Base-by-base conservation (phyloP, 257 asterid genomes). In the Solanum tarijense region DNA sequence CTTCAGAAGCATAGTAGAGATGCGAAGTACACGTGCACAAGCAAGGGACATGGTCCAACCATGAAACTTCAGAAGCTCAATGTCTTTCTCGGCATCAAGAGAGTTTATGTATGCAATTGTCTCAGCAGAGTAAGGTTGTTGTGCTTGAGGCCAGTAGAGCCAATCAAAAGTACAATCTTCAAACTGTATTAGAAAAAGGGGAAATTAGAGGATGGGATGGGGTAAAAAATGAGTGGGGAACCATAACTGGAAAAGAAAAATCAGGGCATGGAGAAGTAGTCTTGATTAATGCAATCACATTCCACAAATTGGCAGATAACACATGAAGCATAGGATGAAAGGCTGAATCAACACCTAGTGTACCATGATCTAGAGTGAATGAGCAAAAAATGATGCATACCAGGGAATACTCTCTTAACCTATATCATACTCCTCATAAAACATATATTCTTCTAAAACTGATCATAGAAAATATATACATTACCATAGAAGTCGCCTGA, bases 61-160 rank as follows among this genome's bases (percentile, higher is more conserved):
- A 9, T 93, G 74, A 52, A 89, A 91, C 88, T 91, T 92, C 32
- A 95, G 88, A 87, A 94, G 92, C 48, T 93, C 92, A 14, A 94
- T 92, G 83, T 95, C 98, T 91, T 91, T 91, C 85, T 93, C 96
- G 5, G 96, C 92, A 52, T 95, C 94, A 75, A 95, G 91, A 38
- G 93, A 89, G 78, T 92, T 88, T 89, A 95, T 92, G 93, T 94
- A 95, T n/a, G 90, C 90, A 34, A 89, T 75, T 35, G 90, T 92
- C 52, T 93, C 95, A 2, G 92, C 88, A 21, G 95, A 90, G 82
- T 91, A 95, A 6, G 94, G 94, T 21, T 92, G 83, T 34, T 85
- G 92, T 36, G 98, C 92, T 91, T 95, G 98, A 87, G 96, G 98
- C 98, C 98, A 95, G 89, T 93, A 93, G 79, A 95, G 95, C 98